Evolutionary conservation across 805 yeast genomes (phyloP).

Genomic region (Cyberlindnera maritima): DNA sequence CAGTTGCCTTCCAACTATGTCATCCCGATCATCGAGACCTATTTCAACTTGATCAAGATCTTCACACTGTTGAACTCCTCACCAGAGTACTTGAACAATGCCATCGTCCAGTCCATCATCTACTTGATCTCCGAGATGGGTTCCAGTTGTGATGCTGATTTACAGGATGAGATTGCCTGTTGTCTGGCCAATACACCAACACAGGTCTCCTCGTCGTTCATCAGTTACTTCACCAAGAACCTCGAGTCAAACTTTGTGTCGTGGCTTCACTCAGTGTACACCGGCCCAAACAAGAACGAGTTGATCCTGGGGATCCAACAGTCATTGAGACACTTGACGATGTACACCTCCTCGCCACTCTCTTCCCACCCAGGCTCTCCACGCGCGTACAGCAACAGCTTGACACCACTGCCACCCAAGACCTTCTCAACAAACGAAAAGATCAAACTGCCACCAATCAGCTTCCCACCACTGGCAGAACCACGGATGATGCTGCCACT

Average conservation of each 20-base stretch:
- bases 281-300: conserved; percentile 2
- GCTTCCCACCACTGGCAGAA: not conserved
- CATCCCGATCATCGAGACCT: conserved; percentile 40
- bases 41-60: conserved; percentile 41
- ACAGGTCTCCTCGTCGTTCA: conserved; percentile 3
- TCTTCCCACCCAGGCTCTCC: not conserved
- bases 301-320: not conserved
- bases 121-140: conserved; percentile 21
- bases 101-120: conserved; percentile 24
- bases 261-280: conserved; percentile 5
- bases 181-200: not conserved
- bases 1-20: conserved; percentile 6
- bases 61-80: conserved; percentile 31
- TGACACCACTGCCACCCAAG: too few species aligned
- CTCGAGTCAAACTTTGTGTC: conserved; percentile 5
- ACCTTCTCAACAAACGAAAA: not conserved
- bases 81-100: conserved; percentile 9
- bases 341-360: not conserved
- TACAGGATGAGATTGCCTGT: conserved; percentile 4
- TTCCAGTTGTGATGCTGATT: not conserved
- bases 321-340: not conserved
- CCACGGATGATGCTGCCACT: not conserved
- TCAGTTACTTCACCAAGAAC: conserved; percentile 6
- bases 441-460: conserved; percentile 7
- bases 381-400: not conserved